phyloP scores from a whole-genome alignment of 805 yeast species.

The Candida easanensis region DNA sequence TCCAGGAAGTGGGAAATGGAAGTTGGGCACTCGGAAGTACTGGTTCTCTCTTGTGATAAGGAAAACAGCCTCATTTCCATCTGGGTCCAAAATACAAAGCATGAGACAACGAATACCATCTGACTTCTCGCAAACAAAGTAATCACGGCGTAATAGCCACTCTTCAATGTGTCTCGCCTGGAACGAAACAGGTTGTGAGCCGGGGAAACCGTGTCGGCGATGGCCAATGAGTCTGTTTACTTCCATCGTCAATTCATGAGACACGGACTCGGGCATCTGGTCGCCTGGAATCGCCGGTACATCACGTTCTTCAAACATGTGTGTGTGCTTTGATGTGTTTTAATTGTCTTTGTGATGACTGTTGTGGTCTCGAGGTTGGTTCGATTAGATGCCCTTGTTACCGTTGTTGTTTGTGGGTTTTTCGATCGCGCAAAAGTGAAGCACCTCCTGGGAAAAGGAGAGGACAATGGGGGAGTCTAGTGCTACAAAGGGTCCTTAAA shows the following conservation, averaged over 20 bases:
- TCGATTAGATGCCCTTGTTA: not conserved
- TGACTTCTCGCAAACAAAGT: slow-evolving; percentile 92
- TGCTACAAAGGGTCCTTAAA: too few species aligned
- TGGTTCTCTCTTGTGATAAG: slow-evolving; percentile 87
- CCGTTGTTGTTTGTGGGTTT: too few species aligned
- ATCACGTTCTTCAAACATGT: slow-evolving; percentile 37
- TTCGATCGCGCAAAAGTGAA: too few species aligned
- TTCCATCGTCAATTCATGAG: slow-evolving; percentile 62
- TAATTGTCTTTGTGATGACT: too few species aligned
- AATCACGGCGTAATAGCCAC: slow-evolving; percentile 67
- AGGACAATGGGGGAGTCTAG: too few species aligned
- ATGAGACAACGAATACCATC: slow-evolving; percentile 89
- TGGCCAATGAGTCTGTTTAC: slow-evolving; percentile 62
- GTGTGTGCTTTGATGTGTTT: too few species aligned
- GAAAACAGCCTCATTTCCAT: slow-evolving; percentile 84
- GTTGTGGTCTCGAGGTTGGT: too few species aligned
- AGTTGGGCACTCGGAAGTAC: slow-evolving; percentile 73
- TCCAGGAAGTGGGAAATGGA: slow-evolving; percentile 74
- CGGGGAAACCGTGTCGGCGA: slow-evolving; percentile 66
- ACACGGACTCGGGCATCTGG: slow-evolving; percentile 67
- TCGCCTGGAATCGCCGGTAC: slow-evolving; percentile 89
- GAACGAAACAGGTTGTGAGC: slow-evolving; percentile 94
- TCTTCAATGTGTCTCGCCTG: slow-evolving; percentile 66
- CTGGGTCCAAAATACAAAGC: slow-evolving; percentile 60
- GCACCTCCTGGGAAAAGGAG: too few species aligned